phyloP scores from a whole-genome alignment of 768 basidiomycete genomes.

The Termitomyces sp. region DNA sequence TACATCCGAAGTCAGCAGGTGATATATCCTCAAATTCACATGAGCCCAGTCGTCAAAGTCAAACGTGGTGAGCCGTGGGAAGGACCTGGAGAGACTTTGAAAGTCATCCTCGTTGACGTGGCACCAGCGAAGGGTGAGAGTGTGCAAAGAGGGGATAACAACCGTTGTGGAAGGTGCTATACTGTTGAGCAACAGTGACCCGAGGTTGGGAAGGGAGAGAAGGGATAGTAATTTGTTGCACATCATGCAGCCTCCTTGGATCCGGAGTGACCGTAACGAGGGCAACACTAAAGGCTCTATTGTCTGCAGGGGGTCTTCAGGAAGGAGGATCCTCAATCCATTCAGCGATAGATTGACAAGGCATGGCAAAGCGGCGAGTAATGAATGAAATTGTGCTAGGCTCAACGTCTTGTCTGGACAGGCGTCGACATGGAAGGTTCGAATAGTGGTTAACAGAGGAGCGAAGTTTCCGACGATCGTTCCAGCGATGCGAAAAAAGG shows the following conservation, averaged over 20 bases:
- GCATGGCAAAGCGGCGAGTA: conserved; percentile 27
- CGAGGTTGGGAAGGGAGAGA: conserved; percentile 28
- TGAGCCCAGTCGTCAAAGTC: conserved; percentile 28
- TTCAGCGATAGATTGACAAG: conserved; percentile 38
- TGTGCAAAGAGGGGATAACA: conserved; percentile 26
- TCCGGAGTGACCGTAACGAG: conserved; percentile 33
- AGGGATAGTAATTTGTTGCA: conserved; percentile 28
- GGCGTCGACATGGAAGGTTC: conserved; percentile 40
- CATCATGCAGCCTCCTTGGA: conserved; percentile 30
- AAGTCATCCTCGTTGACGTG: conserved; percentile 26
- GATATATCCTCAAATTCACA: conserved; percentile 23
- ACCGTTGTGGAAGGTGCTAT: conserved; percentile 29
- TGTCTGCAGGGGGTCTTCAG: conserved; percentile 24
- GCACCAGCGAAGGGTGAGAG: conserved; percentile 29
- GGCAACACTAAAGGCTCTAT: conserved; percentile 27
- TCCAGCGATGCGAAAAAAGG: conserved; percentile 36
- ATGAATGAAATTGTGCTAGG: conserved; percentile 27
- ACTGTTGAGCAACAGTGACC: conserved; percentile 29
- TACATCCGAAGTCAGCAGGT: conserved; percentile 19
- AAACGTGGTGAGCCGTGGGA: conserved; percentile 29
- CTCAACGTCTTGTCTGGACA: conserved; percentile 30
- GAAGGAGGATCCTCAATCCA: conserved; percentile 30
- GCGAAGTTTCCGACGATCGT: conserved; percentile 33
- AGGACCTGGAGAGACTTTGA: conserved; percentile 26
- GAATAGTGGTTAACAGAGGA: conserved; percentile 29